Conservation (phyloP, 345 rosid species). For the Erysimum cheiranthoides region DNA sequence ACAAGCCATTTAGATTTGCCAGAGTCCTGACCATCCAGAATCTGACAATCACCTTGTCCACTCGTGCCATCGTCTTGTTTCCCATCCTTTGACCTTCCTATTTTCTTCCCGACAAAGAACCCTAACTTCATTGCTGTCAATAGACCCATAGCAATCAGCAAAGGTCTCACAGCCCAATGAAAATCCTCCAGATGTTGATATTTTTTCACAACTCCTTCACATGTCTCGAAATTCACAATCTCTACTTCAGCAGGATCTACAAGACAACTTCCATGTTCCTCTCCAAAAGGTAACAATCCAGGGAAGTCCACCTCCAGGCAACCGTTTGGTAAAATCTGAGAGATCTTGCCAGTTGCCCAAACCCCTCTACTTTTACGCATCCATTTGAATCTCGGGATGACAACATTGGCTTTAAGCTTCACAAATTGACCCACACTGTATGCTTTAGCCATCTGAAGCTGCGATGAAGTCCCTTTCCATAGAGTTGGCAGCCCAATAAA, state of each 20-base stretch:
- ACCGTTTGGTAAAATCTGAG: slow-evolving; percentile 73
- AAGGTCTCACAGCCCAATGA: slow-evolving; percentile 94
- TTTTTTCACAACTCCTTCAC: slow-evolving; percentile 66
- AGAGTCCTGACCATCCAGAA: slow-evolving; percentile 29
- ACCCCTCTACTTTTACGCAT: slow-evolving; percentile 57
- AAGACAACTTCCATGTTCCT: slow-evolving; percentile 54
- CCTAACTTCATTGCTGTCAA: slow-evolving; percentile 76
- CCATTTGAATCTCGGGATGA: slow-evolving; percentile 90
- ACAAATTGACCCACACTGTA: slow-evolving; percentile 79
- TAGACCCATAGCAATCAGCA: slow-evolving; percentile 68
- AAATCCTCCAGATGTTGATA: slow-evolving; percentile 93
- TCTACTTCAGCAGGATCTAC: slow-evolving; percentile 96
- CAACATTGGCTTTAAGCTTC: slow-evolving; percentile 63
- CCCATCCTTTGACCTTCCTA: slow-evolving; percentile 57
- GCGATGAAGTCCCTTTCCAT: slow-evolving; percentile 77
- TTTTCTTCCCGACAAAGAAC: slow-evolving; percentile 53
- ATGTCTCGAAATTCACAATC: slow-evolving; percentile 62
- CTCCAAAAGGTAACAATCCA: slow-evolving; percentile 66
- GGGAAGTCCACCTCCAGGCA: slow-evolving; percentile 84
- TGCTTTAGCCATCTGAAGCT: slow-evolving; percentile 87
- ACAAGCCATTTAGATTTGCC: slow-evolving; percentile 44
- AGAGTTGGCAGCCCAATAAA: slow-evolving; percentile 77
- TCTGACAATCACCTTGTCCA: slow-evolving; percentile 38
- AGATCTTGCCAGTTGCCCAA: slow-evolving; percentile 89
- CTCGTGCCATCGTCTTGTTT: slow-evolving; percentile 37